Conservation (phyloP, 148 eudicot species). For the Nepenthes gracilis region DNA sequence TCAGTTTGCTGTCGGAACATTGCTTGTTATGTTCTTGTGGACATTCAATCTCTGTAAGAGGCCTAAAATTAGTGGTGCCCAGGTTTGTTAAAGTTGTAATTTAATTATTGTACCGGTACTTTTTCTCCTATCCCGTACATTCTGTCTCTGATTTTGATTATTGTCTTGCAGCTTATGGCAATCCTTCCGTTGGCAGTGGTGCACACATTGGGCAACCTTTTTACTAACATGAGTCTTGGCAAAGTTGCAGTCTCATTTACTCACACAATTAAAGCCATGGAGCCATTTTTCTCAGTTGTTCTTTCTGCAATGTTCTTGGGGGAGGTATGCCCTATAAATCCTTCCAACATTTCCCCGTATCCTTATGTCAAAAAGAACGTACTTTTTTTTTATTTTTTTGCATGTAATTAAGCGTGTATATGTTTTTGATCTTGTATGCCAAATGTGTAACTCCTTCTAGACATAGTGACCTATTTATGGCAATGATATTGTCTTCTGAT, state of each 20-base stretch:
- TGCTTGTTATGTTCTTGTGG: constrained; percentile 79
- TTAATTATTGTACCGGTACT: neutral
- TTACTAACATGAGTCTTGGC: constrained; percentile 92
- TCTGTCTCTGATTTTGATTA: constrained; percentile 3
- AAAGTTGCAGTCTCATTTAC: constrained; percentile 95
- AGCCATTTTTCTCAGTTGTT: constrained; percentile 93
- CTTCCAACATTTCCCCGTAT: neutral
- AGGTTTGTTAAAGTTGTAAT: constrained; percentile 29
- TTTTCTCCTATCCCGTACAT: neutral
- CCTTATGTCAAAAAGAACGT: no score
- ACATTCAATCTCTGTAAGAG: constrained; percentile 62
- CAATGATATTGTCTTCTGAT: no score
- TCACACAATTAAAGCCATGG: constrained; percentile 97
- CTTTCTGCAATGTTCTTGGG: constrained; percentile 75
- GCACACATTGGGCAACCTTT: constrained; percentile 85
- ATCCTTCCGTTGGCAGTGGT: constrained; percentile 78
- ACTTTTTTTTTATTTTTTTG: neutral
- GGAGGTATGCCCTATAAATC: constrained; percentile 40
- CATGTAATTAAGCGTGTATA: neutral
- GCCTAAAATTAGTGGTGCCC: constrained; percentile 70
- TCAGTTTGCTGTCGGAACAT: constrained; percentile 85
- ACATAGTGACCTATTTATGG: no score
- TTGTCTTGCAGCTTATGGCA: constrained; percentile 55
- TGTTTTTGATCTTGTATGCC: no score
- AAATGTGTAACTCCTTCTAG: no score